Conservation (phyloP, 78 protist species). For the Dictyostelium capitatum region DNA sequence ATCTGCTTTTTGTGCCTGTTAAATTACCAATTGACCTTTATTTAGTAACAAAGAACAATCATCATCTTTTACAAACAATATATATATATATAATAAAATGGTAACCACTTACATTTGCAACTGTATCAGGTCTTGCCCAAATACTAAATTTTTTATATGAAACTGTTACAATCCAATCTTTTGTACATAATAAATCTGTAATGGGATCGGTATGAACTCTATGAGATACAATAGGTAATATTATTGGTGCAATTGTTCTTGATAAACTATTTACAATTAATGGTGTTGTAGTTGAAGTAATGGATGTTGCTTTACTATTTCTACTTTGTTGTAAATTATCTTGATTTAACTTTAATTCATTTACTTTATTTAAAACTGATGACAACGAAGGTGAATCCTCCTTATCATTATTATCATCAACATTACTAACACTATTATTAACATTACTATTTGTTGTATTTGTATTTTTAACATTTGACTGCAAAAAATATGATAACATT, state of each 20-base stretch:
- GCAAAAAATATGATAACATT: background rate
- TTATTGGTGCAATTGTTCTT: slow-evolving; percentile 27
- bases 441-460: background rate
- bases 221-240: slow-evolving; percentile 64
- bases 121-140: slow-evolving; percentile 76
- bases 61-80: background rate
- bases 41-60: background rate
- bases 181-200: slow-evolving; percentile 14
- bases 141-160: slow-evolving; percentile 31
- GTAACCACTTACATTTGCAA: slow-evolving; percentile 31
- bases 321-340: background rate
- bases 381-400: slow-evolving; percentile 1
- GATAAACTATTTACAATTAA: slow-evolving; percentile 7
- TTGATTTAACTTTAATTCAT: background rate
- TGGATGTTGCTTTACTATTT: slow-evolving; percentile 1
- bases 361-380: slow-evolving; percentile 10
- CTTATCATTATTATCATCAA: background rate
- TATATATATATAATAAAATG: background rate
- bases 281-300: background rate
- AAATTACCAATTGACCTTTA: too few relatives aligned
- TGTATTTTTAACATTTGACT: slow-evolving; percentile 16
- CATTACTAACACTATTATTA: background rate
- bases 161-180: slow-evolving; percentile 57
- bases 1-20: slow-evolving; percentile 48
- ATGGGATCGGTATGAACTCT: slow-evolving; percentile 48